These are phyloP conservation scores for Huntiella decipiens DNA, from an alignment of 2,329 filamentous ascomycete genomes.

Conservation along the genomic window DNA sequence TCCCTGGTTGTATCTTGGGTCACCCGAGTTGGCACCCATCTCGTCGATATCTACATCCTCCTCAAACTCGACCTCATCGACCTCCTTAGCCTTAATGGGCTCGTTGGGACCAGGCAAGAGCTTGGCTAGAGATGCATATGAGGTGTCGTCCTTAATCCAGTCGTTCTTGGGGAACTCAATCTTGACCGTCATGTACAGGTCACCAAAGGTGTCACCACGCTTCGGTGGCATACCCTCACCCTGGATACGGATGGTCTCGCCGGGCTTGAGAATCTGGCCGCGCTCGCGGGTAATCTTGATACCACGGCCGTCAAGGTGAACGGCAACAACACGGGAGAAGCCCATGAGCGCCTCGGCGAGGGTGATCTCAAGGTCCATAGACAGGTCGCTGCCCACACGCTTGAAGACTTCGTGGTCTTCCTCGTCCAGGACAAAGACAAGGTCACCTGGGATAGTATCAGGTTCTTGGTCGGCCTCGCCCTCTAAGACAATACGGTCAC, in stretches of 20 bases:
- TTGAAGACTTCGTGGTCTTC: constrained; percentile 65
- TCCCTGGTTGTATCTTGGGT: constrained; percentile 43
- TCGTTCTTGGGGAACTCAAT: constrained; percentile 76
- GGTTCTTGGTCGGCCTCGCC: constrained; percentile 89
- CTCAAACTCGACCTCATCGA: constrained; percentile 79
- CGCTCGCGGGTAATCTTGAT: constrained; percentile 63
- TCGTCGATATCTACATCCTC: constrained; percentile 68
- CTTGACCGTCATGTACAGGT: constrained; percentile 72
- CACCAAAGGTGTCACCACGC: constrained; percentile 63
- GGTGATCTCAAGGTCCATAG: constrained; percentile 61
- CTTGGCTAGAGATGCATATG: constrained; percentile 51
- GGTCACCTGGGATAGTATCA: constrained; percentile 76
- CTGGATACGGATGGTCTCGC: constrained; percentile 64
- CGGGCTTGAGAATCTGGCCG: constrained; percentile 66
- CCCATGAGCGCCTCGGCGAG: constrained; percentile 71
- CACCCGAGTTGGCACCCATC: constrained; percentile 55
- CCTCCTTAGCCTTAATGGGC: constrained; percentile 48
- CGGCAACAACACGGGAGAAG: constrained; percentile 77
- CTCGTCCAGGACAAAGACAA: constrained; percentile 76
- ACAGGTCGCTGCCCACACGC: constrained; percentile 67
- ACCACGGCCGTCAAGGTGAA: constrained; percentile 82
- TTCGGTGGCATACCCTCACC: constrained; percentile 94
- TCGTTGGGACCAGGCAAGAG: constrained; percentile 49
- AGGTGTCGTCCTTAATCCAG: constrained; percentile 57
- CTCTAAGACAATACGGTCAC: constrained; percentile 75